These are phyloP conservation scores for Spathaspora girioi DNA, from an alignment of 805 yeast species.

Conservation along the genomic window DNA sequence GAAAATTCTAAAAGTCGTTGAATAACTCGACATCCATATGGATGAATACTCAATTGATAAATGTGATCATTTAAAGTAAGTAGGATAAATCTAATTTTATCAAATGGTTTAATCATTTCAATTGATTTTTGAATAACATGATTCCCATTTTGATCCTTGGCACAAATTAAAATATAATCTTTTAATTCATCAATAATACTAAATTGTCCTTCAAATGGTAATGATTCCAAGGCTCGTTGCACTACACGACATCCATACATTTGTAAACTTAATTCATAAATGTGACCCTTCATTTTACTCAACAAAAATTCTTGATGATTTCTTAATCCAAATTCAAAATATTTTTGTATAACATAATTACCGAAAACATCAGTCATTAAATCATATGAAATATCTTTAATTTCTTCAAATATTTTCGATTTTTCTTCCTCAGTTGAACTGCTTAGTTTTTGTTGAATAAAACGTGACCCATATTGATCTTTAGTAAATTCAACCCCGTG, in stretches of 20 bases:
- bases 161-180: slow-evolving; percentile 53
- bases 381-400: slow-evolving; percentile 67
- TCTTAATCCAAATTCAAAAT: slow-evolving; percentile 75
- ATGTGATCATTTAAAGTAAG: slow-evolving; percentile 67
- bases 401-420: slow-evolving; percentile 79
- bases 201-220: slow-evolving; percentile 61
- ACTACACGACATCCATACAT: slow-evolving; percentile 99
- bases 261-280: slow-evolving; percentile 75
- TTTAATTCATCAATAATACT: slow-evolving; percentile 67
- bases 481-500: slow-evolving; percentile 88
- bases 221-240: slow-evolving; percentile 83
- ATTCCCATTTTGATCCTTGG: slow-evolving; percentile 94
- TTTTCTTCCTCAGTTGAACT: slow-evolving; percentile 63
- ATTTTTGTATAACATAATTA: slow-evolving; percentile 93
- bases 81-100: slow-evolving; percentile 64
- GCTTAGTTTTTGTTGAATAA: slow-evolving; percentile 85
- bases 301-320: slow-evolving; percentile 69
- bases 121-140: slow-evolving; percentile 96
- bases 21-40: slow-evolving; percentile 96
- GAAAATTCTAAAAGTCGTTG: slow-evolving; percentile 88
- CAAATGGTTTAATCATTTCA: slow-evolving; percentile 71
- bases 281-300: slow-evolving; percentile 68
- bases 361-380: slow-evolving; percentile 97
- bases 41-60: slow-evolving; percentile 87
- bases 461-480: slow-evolving; percentile 97